Conservation (phyloP, 345 rosid species). For the Geranium rotundifolium region DNA sequence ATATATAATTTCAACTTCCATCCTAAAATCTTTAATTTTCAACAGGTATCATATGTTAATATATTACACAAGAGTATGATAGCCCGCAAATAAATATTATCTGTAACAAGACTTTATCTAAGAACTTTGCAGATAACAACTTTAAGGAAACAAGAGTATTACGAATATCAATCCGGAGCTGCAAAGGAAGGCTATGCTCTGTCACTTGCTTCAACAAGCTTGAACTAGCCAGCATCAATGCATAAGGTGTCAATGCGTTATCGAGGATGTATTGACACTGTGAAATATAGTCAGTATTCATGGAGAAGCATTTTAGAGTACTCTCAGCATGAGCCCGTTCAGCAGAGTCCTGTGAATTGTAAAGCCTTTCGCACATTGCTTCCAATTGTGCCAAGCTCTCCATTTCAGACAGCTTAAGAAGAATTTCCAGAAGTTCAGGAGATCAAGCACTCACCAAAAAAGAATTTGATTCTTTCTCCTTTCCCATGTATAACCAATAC, state of each 20-base stretch:
- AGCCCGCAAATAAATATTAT: background rate
- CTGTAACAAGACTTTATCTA: background rate
- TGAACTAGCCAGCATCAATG: conserved; percentile 98
- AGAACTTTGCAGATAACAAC: background rate
- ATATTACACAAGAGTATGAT: background rate
- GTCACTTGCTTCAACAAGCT: conserved; percentile 94
- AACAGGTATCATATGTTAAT: background rate
- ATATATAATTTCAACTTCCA: background rate
- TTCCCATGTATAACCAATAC: background rate
- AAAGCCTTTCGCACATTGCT: conserved; percentile 72
- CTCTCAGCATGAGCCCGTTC: conserved; percentile 79
- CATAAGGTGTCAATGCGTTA: conserved; percentile 69
- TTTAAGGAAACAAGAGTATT: conserved; percentile 16
- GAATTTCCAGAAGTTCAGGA: background rate
- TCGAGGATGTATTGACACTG: conserved; percentile 90
- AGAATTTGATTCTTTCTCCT: background rate
- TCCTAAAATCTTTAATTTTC: background rate
- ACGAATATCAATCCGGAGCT: conserved; percentile 90
- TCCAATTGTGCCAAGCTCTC: conserved; percentile 86
- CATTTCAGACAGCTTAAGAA: conserved; percentile 20
- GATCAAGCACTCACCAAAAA: background rate
- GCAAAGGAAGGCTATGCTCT: conserved; percentile 74
- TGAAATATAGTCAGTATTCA: conserved; percentile 63
- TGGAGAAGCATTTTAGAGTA: conserved; percentile 64
- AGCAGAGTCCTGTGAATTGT: conserved; percentile 63